Percentiles rank a stretch among this genome's conserved stretches.
Evolutionary conservation across 2,329 filamentous ascomycete genomes (phyloP).

Genomic region (Dichotomopilus funicola): DNA sequence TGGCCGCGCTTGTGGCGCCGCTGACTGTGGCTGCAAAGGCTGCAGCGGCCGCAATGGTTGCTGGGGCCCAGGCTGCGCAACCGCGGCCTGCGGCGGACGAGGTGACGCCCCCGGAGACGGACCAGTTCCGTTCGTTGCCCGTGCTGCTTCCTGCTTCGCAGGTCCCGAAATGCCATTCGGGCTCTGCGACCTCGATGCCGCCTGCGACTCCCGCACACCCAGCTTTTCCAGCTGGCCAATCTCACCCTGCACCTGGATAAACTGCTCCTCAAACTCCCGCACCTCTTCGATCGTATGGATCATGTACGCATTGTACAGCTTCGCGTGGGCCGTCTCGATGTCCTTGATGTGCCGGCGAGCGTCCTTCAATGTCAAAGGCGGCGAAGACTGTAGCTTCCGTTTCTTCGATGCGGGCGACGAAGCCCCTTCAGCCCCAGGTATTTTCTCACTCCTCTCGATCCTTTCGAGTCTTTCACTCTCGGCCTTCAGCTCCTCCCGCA

Average conservation of each 20-base stretch:
- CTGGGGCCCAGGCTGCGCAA: conserved; percentile 18
- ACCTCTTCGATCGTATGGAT: conserved; percentile 64
- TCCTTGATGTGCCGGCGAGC: conserved; percentile 59
- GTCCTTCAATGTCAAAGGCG: conserved; percentile 59
- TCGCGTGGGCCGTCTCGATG: conserved; percentile 63
- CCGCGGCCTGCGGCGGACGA: conserved; percentile 8
- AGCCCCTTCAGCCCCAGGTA: conserved; percentile 37
- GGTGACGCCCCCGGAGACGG: conserved; percentile 14
- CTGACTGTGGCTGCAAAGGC: conserved; percentile 20
- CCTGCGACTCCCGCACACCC: conserved; percentile 23
- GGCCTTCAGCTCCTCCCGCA: conserved; percentile 63
- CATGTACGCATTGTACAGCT: conserved; percentile 69
- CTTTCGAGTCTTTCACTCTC: conserved; percentile 39
- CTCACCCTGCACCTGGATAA: conserved; percentile 58
- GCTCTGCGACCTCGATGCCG: conserved; percentile 5
- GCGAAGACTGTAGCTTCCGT: conserved; percentile 64
- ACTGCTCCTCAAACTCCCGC: conserved; percentile 64
- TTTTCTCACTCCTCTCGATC: conserved; percentile 37
- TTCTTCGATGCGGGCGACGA: conserved; percentile 58
- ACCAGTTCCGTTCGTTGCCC: conserved; percentile 8
- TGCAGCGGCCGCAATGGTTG: conserved; percentile 16
- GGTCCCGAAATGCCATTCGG: conserved; percentile 6
- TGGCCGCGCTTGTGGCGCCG: conserved; percentile 16
- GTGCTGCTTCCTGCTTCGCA: conserved; percentile 1
- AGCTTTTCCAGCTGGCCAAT: conserved; percentile 44